A percentile compares a stretch with the other conserved stretches of the same genome.
Evolutionary conservation across 2,329 filamentous ascomycete species (phyloP).

Genomic region (Calonectria honghensis): DNA sequence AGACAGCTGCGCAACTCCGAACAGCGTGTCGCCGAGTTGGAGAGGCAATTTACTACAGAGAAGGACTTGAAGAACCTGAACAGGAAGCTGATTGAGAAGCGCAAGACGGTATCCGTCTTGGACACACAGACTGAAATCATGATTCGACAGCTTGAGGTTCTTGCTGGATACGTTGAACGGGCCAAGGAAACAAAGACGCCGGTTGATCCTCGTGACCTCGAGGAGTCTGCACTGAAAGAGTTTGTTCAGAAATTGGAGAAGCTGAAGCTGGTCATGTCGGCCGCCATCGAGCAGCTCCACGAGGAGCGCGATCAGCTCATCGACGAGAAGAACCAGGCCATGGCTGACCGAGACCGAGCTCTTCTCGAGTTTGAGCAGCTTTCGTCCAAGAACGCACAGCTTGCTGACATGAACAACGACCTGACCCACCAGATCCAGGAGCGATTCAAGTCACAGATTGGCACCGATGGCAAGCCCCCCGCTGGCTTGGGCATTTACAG

Average conservation of each 20-base stretch:
- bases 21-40: constrained; percentile 89
- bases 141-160: constrained; percentile 90
- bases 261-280: constrained; percentile 76
- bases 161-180: constrained; percentile 90
- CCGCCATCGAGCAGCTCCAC: constrained; percentile 76
- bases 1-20: constrained; percentile 88
- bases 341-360: constrained; percentile 92
- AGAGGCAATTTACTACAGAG: constrained; percentile 82
- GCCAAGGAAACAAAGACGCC: constrained; percentile 89
- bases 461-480: constrained; percentile 67
- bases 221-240: constrained; percentile 93
- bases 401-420: constrained; percentile 96
- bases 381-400: constrained; percentile 93
- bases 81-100: constrained; percentile 91
- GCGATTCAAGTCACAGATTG: constrained; percentile 88
- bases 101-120: constrained; percentile 94
- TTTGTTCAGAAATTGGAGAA: constrained; percentile 85
- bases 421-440: constrained; percentile 95
- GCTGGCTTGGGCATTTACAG: constrained; percentile 76
- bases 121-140: constrained; percentile 97
- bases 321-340: constrained; percentile 88
- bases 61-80: constrained; percentile 85
- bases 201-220: constrained; percentile 87
- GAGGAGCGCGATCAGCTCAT: constrained; percentile 86
- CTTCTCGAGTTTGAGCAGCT: constrained; percentile 97